A percentile compares a stretch with the other conserved stretches of the same genome.
Conservation (phyloP, 306 rosid genomes). For the Luffa acutangula region DNA sequence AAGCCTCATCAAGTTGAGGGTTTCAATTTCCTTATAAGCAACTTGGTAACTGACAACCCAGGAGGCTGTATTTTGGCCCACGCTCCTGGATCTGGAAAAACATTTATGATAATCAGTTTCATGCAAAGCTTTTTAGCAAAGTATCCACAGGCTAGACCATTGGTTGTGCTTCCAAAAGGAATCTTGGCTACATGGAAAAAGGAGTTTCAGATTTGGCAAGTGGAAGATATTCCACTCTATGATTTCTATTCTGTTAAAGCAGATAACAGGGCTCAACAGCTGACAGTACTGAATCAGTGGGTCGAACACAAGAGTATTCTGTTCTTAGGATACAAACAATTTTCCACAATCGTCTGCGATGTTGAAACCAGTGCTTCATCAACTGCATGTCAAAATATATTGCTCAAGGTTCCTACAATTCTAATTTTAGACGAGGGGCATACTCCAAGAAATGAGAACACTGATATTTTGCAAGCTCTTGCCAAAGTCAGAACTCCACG, state of each 20-base stretch:
- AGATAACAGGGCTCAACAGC: constrained; percentile 58
- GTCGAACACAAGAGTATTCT: constrained; percentile 61
- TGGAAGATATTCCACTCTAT: constrained; percentile 69
- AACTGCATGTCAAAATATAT: constrained; percentile 45
- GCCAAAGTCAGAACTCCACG: constrained; percentile 68
- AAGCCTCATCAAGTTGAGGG: constrained; percentile 90
- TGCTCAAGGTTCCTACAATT: constrained; percentile 64
- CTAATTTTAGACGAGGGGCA: constrained; percentile 96
- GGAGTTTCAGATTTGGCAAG: constrained; percentile 88
- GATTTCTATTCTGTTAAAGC: constrained; percentile 76
- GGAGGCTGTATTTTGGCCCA: constrained; percentile 96
- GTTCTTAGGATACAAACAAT: constrained; percentile 86
- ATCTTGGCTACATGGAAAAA: constrained; percentile 82
- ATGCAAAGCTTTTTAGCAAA: constrained; percentile 89
- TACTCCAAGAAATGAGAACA: constrained; percentile 79
- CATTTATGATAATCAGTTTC: constrained; percentile 95
- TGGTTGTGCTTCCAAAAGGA: constrained; percentile 95
- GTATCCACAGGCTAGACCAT: constrained; percentile 77
- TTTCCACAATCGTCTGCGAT: constrained; percentile 67
- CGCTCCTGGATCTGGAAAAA: constrained; percentile 97
- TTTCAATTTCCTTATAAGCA: constrained; percentile 77
- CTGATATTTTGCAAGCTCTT: constrained; percentile 74
- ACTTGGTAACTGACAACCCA: constrained; percentile 67
- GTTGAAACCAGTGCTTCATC: constrained; percentile 25
- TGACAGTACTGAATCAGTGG: constrained; percentile 71